A percentile compares a stretch with the other conserved stretches of the same genome.
phyloP scores from a whole-genome alignment of 257 asterid genomes.

The Salvia miltiorrhiza region DNA sequence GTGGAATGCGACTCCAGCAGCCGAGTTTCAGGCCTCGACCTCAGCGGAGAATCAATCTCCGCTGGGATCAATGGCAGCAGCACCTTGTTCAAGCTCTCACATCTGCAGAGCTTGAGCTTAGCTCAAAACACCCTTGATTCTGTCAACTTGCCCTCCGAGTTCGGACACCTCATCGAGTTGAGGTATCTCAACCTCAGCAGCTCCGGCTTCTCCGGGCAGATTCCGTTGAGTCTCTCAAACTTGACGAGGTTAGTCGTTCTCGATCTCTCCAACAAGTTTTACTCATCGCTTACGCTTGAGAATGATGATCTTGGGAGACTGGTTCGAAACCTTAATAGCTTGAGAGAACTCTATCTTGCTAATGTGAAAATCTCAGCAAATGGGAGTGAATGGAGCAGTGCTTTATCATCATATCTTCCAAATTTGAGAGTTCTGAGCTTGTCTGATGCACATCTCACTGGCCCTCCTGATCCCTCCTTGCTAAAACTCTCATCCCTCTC shows the following conservation, averaged over 20 bases:
- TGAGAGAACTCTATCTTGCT: constrained; percentile 50
- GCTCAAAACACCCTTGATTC: constrained; percentile 29
- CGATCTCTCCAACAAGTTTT: constrained; percentile 31
- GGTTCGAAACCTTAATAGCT: constrained; percentile 23
- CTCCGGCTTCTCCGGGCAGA: constrained; percentile 38
- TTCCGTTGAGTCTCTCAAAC: constrained; percentile 33
- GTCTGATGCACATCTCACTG: constrained; percentile 30
- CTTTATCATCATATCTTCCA: constrained; percentile 38
- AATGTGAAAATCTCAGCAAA: constrained; percentile 40
- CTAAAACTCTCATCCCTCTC: constrained; percentile 38
- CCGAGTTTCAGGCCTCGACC: constrained; percentile 46
- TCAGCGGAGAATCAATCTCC: constrained; percentile 41
- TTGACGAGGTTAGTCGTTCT: constrained; percentile 37
- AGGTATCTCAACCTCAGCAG: constrained; percentile 38
- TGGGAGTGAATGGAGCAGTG: constrained; percentile 36
- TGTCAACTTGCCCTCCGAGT: constrained; percentile 27
- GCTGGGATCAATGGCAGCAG: constrained; percentile 24
- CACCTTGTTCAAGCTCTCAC: constrained; percentile 34
- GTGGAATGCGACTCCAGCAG: constrained; percentile 41
- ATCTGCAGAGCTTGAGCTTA: constrained; percentile 37
- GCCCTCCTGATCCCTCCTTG: constrained; percentile 36
- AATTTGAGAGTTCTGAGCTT: constrained; percentile 45
- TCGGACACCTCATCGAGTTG: constrained; percentile 34
- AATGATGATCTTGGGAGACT: constrained; percentile 31
- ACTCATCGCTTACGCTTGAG: constrained; percentile 22